phyloP scores from a whole-genome alignment of 2,329 filamentous ascomycete genomes.

The Paraphoma sp. region DNA sequence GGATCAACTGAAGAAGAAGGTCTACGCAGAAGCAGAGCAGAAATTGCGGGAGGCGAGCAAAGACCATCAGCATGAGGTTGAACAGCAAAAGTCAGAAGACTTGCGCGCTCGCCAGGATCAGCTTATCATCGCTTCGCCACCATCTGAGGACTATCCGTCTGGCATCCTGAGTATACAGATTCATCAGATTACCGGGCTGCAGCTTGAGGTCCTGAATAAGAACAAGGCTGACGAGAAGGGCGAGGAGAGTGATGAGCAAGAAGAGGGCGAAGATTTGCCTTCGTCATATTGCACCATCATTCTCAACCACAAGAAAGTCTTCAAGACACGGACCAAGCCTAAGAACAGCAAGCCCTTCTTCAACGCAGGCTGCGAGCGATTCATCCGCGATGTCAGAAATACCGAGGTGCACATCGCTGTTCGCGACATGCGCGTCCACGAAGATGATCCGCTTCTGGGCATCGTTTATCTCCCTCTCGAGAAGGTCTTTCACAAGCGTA shows the following conservation, averaged over 20 bases:
- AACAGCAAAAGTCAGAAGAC: slow-evolving; percentile 73
- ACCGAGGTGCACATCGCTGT: slow-evolving; percentile 73
- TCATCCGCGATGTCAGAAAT: slow-evolving; percentile 71
- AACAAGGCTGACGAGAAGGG: slow-evolving; percentile 55
- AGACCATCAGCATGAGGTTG: slow-evolving; percentile 66
- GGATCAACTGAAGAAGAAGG: slow-evolving; percentile 65
- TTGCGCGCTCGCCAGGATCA: slow-evolving; percentile 63
- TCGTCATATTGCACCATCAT: slow-evolving; percentile 77
- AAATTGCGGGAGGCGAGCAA: slow-evolving; percentile 71
- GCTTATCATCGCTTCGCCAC: slow-evolving; percentile 72
- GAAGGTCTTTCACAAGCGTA: slow-evolving; percentile 67
- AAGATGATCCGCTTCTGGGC: slow-evolving; percentile 73
- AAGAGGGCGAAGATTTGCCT: slow-evolving; percentile 68
- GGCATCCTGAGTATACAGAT: slow-evolving; percentile 75
- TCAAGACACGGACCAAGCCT: slow-evolving; percentile 76
- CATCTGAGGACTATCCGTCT: slow-evolving; percentile 66
- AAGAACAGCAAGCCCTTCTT: slow-evolving; percentile 81
- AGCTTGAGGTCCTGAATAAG: slow-evolving; percentile 67
- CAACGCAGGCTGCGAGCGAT: slow-evolving; percentile 77
- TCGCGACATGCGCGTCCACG: slow-evolving; percentile 70
- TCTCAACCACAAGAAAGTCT: slow-evolving; percentile 73
- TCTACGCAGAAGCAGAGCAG: slow-evolving; percentile 60
- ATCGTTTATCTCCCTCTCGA: slow-evolving; percentile 71
- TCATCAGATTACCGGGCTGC: slow-evolving; percentile 74
- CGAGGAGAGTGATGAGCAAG: slow-evolving; percentile 64